Evolutionary conservation across 2,329 filamentous ascomycete genomes (phyloP).

Genomic region (Coniosporium tulheliwenetii): DNA sequence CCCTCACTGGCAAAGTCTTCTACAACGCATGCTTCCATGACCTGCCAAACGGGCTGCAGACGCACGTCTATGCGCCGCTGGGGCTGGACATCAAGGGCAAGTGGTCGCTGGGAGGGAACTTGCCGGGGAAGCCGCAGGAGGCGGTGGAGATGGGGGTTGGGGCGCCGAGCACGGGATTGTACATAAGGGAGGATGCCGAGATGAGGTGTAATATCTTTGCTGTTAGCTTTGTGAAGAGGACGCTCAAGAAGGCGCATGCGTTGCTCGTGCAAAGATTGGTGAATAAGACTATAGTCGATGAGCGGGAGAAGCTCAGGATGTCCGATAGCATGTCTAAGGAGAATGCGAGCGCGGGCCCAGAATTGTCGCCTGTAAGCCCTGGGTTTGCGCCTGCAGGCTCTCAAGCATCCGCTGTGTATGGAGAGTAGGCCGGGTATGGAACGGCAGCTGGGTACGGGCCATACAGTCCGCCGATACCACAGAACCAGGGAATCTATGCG

Average conservation of each 20-base stretch:
- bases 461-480: neutral
- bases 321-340: neutral
- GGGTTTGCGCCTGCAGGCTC: neutral
- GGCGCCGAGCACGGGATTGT: slow-evolving; percentile 53
- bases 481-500: neutral
- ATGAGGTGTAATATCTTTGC: slow-evolving; percentile 68
- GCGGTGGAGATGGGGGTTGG: slow-evolving; percentile 50
- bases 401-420: neutral
- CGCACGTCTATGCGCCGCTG: slow-evolving; percentile 70
- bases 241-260: slow-evolving; percentile 60
- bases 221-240: slow-evolving; percentile 65
- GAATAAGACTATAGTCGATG: slow-evolving; percentile 40
- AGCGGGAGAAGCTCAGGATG: neutral
- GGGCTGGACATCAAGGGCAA: slow-evolving; percentile 65
- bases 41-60: slow-evolving; percentile 56
- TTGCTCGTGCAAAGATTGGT: slow-evolving; percentile 51
- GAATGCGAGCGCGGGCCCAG: neutral
- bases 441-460: neutral
- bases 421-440: neutral
- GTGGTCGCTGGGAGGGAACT: slow-evolving; percentile 59
- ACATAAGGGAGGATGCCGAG: slow-evolving; percentile 73
- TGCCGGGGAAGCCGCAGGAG: slow-evolving; percentile 53
- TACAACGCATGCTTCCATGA: slow-evolving; percentile 76
- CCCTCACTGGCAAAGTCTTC: slow-evolving; percentile 46
- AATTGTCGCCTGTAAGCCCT: neutral